A percentile compares a stretch with the other conserved stretches of the same genome.
Conservation (phyloP, 306 rosid species). For the apple (Malus domestica) region DNA sequence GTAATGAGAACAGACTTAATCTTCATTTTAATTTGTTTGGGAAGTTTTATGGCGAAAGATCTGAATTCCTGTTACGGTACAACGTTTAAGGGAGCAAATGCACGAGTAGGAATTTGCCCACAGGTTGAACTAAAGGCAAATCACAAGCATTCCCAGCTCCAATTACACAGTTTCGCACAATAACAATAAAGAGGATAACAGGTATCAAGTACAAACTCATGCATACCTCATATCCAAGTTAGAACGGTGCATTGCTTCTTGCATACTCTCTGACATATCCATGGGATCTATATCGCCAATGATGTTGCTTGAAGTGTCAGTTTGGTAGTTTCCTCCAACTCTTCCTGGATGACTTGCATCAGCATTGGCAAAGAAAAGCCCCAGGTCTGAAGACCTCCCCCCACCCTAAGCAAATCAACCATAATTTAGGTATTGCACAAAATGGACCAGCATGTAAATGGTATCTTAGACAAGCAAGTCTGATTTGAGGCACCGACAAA, state of each 20-base stretch:
- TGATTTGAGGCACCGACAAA: background rate
- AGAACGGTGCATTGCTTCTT: conserved; percentile 99
- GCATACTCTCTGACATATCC: conserved; percentile 98
- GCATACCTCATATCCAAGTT: conserved; percentile 88
- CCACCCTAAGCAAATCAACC: conserved; percentile 55
- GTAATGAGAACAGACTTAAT: background rate
- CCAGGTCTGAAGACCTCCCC: conserved; percentile 73
- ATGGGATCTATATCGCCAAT: conserved; percentile 67
- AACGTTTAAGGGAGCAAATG: background rate
- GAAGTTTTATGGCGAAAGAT: background rate
- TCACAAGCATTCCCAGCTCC: background rate
- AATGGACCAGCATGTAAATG: background rate
- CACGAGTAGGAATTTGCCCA: conserved; percentile 1
- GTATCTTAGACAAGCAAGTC: background rate
- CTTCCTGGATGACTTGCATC: conserved; percentile 63
- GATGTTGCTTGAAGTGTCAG: conserved; percentile 29
- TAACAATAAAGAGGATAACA: background rate
- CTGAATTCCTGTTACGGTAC: background rate
- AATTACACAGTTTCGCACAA: background rate
- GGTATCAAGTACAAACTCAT: conserved; percentile 30
- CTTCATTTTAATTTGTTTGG: background rate
- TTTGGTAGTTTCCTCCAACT: conserved; percentile 42
- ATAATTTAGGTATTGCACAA: conserved; percentile 17
- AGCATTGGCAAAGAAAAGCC: conserved; percentile 77
- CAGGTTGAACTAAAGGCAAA: conserved; percentile 9